phyloP scores from a whole-genome alignment of 192 early-diverging fungal genomes.

The Backusella macrospora region DNA sequence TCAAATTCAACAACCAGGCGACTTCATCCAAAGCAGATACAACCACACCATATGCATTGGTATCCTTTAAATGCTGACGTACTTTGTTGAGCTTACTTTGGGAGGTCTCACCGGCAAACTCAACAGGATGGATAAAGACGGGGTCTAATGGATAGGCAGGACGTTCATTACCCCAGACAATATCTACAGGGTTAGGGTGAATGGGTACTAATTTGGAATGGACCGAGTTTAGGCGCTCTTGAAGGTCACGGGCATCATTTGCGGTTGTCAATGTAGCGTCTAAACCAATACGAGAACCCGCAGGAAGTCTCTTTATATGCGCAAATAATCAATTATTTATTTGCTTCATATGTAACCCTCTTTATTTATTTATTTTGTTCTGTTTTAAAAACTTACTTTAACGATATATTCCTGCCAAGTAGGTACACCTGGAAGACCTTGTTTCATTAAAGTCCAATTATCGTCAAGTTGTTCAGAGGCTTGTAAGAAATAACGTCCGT shows the following conservation, averaged over 20 bases:
- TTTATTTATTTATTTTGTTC: background rate
- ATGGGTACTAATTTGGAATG: slow-evolving; percentile 70
- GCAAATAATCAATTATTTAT: background rate
- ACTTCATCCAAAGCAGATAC: slow-evolving; percentile 93
- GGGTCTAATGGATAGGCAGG: slow-evolving; percentile 69
- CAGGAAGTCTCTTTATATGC: slow-evolving; percentile 56
- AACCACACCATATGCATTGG: slow-evolving; percentile 72
- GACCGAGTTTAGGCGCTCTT: slow-evolving; percentile 23
- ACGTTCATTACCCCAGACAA: slow-evolving; percentile 72
- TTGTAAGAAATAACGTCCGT: slow-evolving; percentile 96
- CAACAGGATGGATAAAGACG: slow-evolving; percentile 61
- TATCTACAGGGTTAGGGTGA: slow-evolving; percentile 81
- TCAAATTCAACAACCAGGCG: slow-evolving; percentile 95
- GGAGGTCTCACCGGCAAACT: slow-evolving; percentile 57
- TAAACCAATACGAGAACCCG: slow-evolving; percentile 82
- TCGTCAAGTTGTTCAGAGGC: slow-evolving; percentile 86
- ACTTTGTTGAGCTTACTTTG: slow-evolving; percentile 72
- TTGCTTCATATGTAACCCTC: too few relatives aligned
- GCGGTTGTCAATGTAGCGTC: slow-evolving; percentile 86
- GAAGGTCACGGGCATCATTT: slow-evolving; percentile 30
- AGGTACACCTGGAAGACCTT: slow-evolving; percentile 84
- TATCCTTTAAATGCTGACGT: slow-evolving; percentile 59
- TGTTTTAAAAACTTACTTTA: slow-evolving; percentile 48
- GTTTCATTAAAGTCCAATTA: slow-evolving; percentile 95
- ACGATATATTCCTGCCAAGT: slow-evolving; percentile 88